These are phyloP conservation scores for Lasiosphaeriaceae sp. DNA, from an alignment of 495 filamentous ascomycete species.

Conservation along the genomic window DNA sequence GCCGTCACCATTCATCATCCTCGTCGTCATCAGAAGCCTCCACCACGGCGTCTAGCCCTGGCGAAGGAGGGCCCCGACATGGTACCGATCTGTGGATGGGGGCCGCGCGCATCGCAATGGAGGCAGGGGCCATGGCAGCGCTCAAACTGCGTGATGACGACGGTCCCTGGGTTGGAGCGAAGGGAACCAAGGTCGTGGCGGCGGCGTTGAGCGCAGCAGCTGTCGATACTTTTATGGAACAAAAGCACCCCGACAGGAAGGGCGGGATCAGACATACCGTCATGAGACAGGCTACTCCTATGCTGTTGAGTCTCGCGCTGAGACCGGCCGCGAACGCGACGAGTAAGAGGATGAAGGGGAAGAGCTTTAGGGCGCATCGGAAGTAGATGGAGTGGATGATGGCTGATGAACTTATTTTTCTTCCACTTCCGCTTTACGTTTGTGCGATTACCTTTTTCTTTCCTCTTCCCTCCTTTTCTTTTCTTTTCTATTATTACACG, in stretches of 20 bases:
- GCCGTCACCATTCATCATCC: background rate
- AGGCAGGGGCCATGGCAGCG: conserved; percentile 27
- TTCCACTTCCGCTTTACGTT: no score
- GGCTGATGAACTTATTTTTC: no score
- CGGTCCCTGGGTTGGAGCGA: conserved; percentile 22
- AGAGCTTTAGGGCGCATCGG: conserved; percentile 1
- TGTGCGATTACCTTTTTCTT: no score
- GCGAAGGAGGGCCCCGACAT: conserved; percentile 5
- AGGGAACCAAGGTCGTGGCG: conserved; percentile 25
- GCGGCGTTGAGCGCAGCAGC: conserved; percentile 27
- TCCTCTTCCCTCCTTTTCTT: background rate
- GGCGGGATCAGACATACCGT: conserved; percentile 25
- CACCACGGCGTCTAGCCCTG: background rate
- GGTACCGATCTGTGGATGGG: conserved; percentile 9
- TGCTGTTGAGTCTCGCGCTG: conserved; percentile 21
- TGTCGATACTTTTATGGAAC: conserved; percentile 27
- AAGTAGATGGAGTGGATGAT: conserved; percentile 5
- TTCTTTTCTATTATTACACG: background rate
- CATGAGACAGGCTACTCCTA: conserved; percentile 21
- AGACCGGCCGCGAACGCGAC: conserved; percentile 3
- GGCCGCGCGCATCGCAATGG: conserved; percentile 18
- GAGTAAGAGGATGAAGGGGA: background rate
- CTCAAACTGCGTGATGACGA: conserved; percentile 24
- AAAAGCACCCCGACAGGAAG: conserved; percentile 21
- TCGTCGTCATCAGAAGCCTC: background rate